A percentile compares a stretch with the other conserved stretches of the same genome.
These are phyloP conservation scores for Starmerella floricola DNA, from an alignment of 805 yeast species.

Conservation along the genomic window DNA sequence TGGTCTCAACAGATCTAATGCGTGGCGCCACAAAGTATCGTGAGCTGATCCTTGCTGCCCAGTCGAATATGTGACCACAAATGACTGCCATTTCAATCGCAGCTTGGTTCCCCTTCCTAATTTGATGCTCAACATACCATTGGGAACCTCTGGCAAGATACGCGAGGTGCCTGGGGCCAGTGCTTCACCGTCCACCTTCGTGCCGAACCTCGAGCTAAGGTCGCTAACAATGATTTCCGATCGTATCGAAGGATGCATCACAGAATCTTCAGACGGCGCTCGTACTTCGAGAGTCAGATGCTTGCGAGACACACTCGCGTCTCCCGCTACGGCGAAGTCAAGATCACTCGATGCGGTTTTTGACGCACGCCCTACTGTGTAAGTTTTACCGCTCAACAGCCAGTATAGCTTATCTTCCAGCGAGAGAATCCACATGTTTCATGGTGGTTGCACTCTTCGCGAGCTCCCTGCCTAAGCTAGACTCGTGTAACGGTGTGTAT, in stretches of 20 bases:
- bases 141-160: not conserved
- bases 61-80: slow-evolving; percentile 23
- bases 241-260: slow-evolving; percentile 16
- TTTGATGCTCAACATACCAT: slow-evolving; percentile 7
- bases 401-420: slow-evolving; percentile 15
- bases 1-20: slow-evolving; percentile 17
- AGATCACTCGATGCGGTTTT: not conserved
- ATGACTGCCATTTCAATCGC: slow-evolving; percentile 22
- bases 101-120: slow-evolving; percentile 22
- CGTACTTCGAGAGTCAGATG: slow-evolving; percentile 20
- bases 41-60: slow-evolving; percentile 16
- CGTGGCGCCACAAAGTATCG: slow-evolving; percentile 14
- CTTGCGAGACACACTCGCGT: slow-evolving; percentile 24
- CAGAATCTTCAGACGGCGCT: slow-evolving; percentile 8
- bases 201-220: slow-evolving; percentile 24
- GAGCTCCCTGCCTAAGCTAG: not conserved
- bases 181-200: slow-evolving; percentile 12
- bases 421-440: slow-evolving; percentile 21
- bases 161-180: not conserved
- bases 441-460: too few species aligned
- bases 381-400: slow-evolving; percentile 24
- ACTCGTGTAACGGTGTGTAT: not conserved
- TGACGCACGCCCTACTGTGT: slow-evolving; percentile 22
- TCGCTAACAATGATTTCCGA: slow-evolving; percentile 20
- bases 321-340: slow-evolving; percentile 14